These are phyloP conservation scores for Starmerella scarabaei DNA, from an alignment of 805 yeast genomes.

Conservation along the genomic window DNA sequence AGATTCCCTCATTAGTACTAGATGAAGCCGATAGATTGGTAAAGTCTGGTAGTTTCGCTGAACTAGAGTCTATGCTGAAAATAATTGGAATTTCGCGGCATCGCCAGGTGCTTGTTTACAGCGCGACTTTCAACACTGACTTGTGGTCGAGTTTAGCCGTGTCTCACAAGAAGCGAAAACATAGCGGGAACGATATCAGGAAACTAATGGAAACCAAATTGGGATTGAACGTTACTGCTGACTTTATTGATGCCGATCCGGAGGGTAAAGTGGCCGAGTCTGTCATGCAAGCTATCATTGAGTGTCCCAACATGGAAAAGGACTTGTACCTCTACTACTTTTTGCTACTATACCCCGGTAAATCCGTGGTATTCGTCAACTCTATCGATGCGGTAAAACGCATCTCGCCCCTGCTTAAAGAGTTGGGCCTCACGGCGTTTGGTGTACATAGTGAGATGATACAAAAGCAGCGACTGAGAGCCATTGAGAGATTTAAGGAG, in stretches of 20 bases:
- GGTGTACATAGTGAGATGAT: constrained; percentile 89
- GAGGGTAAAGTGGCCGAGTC: constrained; percentile 60
- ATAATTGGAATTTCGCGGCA: constrained; percentile 40
- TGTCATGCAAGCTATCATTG: constrained; percentile 75
- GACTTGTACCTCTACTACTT: constrained; percentile 85
- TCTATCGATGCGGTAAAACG: constrained; percentile 92
- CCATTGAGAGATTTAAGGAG: constrained; percentile 63
- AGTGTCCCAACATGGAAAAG: constrained; percentile 81
- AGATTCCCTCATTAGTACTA: constrained; percentile 45
- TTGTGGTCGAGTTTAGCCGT: constrained; percentile 59
- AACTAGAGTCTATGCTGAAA: constrained; percentile 68
- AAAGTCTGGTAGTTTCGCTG: constrained; percentile 94
- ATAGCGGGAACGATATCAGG: constrained; percentile 43
- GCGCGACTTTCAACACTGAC: constrained; percentile 83
- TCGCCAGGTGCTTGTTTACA: constrained; percentile 82
- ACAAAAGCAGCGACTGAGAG: constrained; percentile 80
- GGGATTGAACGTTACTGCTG: constrained; percentile 55
- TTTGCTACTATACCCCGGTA: constrained; percentile 71
- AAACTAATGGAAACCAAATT: constrained; percentile 55
- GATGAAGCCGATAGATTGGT: constrained; percentile 94
- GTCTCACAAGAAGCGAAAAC: constrained; percentile 22
- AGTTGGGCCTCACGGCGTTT: constrained; percentile 51
- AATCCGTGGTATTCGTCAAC: constrained; percentile 82
- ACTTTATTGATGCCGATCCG: constrained; percentile 75
- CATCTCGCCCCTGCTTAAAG: constrained; percentile 58